phyloP scores from a whole-genome alignment of 2,329 filamentous ascomycete species.

The Neofusicoccum sp. region DNA sequence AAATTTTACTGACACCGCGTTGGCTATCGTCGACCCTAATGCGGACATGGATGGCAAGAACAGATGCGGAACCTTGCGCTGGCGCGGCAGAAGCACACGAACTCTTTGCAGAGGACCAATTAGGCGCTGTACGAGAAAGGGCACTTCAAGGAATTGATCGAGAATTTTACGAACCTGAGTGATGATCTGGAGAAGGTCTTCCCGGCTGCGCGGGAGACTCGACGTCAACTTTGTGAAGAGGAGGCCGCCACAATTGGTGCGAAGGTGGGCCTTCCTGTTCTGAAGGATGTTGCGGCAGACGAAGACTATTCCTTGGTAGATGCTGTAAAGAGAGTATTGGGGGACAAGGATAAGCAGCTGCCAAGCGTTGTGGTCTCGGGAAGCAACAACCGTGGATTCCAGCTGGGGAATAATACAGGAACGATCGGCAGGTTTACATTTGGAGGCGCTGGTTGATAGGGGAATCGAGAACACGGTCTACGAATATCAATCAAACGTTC shows the following conservation, averaged over 20 bases:
- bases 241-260: background rate
- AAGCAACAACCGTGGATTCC: background rate
- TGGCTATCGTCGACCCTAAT: background rate
- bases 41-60: background rate
- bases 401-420: background rate
- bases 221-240: background rate
- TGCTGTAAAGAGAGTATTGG: background rate
- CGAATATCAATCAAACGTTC: too few species aligned
- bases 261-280: background rate
- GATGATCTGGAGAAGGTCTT: background rate
- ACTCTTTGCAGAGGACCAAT: background rate
- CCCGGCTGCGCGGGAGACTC: background rate
- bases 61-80: background rate
- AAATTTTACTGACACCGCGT: background rate
- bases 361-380: background rate
- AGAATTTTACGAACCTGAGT: background rate
- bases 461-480: too few species aligned
- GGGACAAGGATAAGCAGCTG: background rate
- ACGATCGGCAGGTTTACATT: background rate
- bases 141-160: background rate
- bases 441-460: background rate
- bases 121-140: background rate
- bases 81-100: background rate
- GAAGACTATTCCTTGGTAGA: background rate
- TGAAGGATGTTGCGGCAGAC: background rate